These are phyloP conservation scores for Hypomontagnella monticulosa DNA, from an alignment of 495 filamentous ascomycete species.

Conservation along the genomic window DNA sequence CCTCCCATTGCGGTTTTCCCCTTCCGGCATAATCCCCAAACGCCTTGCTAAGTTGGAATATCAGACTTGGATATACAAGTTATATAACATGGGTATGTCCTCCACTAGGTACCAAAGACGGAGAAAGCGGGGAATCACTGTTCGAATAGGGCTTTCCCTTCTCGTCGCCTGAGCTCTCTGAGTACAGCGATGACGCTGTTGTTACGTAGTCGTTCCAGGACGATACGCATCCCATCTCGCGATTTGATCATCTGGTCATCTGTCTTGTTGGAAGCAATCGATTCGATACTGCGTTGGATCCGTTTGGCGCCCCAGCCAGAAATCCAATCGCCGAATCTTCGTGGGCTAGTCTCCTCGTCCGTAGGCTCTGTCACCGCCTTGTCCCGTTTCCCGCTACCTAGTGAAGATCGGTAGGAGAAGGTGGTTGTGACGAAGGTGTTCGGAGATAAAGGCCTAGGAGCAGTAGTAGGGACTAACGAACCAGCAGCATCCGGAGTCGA, in stretches of 20 bases:
- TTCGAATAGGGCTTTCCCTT: slow-evolving; percentile 51
- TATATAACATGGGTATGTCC: slow-evolving; percentile 10
- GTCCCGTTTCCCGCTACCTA: slow-evolving; percentile 76
- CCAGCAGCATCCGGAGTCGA: slow-evolving; percentile 1
- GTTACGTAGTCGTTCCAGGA: slow-evolving; percentile 82
- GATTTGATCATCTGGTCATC: slow-evolving; percentile 84
- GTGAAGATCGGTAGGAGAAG: slow-evolving; percentile 83
- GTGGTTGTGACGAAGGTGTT: slow-evolving; percentile 84
- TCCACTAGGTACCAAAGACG: neutral
- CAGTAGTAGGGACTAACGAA: slow-evolving; percentile 16
- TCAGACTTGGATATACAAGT: slow-evolving; percentile 27
- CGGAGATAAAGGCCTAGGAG: slow-evolving; percentile 34
- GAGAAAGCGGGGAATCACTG: slow-evolving; percentile 10
- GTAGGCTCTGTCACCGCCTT: slow-evolving; percentile 47
- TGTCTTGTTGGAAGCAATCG: slow-evolving; percentile 84
- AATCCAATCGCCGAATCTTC: slow-evolving; percentile 51
- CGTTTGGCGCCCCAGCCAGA: slow-evolving; percentile 76
- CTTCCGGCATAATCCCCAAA: slow-evolving; percentile 36
- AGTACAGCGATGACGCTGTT: slow-evolving; percentile 85
- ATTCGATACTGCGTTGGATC: slow-evolving; percentile 89
- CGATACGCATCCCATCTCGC: slow-evolving; percentile 94
- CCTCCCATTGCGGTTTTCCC: slow-evolving; percentile 30
- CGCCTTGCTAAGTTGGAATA: slow-evolving; percentile 47
- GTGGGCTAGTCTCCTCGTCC: slow-evolving; percentile 34
- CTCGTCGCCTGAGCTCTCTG: slow-evolving; percentile 82